Conservation (phyloP, 192 early-diverging fungal genomes). For the Backusella parvicylindrica region DNA sequence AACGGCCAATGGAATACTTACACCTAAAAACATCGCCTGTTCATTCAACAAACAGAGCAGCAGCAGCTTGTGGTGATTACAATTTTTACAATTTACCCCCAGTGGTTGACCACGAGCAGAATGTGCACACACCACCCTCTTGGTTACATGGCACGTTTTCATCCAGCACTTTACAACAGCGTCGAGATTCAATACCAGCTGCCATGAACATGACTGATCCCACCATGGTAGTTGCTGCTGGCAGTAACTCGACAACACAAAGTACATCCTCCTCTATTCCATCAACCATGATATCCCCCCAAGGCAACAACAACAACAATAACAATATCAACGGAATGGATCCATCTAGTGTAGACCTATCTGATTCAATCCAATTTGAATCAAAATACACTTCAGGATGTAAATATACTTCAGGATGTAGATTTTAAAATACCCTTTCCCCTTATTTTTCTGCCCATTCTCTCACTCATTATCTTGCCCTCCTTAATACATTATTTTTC, state of each 20-base stretch:
- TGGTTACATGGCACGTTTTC: neutral
- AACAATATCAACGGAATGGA: neutral
- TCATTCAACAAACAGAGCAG: neutral
- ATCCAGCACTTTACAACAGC: neutral
- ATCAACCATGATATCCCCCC: neutral
- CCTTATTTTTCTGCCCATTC: neutral
- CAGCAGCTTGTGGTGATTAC: neutral
- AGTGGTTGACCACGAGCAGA: neutral
- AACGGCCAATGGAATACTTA: neutral
- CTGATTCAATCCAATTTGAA: neutral
- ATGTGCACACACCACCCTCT: slow-evolving; percentile 2
- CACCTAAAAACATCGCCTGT: neutral
- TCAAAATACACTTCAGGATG: neutral
- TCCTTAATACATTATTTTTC: neutral
- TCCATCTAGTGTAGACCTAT: neutral
- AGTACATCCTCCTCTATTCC: neutral
- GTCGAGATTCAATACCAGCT: slow-evolving; percentile 4
- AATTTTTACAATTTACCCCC: neutral
- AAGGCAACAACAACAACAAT: neutral
- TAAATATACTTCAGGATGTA: neutral
- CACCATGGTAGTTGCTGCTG: slow-evolving; percentile 5
- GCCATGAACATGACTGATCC: neutral
- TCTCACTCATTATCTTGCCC: neutral
- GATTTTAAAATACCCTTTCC: slow-evolving; percentile 4
- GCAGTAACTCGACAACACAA: slow-evolving; percentile 1